These are phyloP conservation scores for Geosmithia putterillii DNA, from an alignment of 2,329 filamentous ascomycete genomes.

Conservation along the genomic window DNA sequence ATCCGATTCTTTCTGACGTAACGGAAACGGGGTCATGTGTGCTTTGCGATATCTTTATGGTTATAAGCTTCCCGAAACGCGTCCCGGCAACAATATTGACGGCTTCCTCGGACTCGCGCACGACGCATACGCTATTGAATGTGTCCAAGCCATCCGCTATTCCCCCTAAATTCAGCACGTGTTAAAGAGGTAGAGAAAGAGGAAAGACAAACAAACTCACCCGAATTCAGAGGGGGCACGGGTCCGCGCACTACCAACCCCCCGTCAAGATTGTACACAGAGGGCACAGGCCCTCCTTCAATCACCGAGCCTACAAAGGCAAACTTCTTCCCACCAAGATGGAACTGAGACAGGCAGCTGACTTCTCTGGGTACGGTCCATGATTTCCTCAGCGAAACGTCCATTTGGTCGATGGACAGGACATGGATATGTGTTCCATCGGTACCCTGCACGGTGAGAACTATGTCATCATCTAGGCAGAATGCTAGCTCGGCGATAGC, in stretches of 20 bases:
- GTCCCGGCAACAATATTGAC: conserved; percentile 31
- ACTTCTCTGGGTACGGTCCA: conserved; percentile 32
- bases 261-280: conserved; percentile 15
- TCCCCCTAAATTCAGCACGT: neutral
- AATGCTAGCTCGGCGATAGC: conserved; percentile 28
- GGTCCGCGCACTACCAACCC: neutral
- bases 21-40: conserved; percentile 12
- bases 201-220: neutral
- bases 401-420: conserved; percentile 20
- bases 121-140: conserved; percentile 30
- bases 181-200: neutral
- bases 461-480: conserved; percentile 22
- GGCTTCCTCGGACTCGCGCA: conserved; percentile 13
- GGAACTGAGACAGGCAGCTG: conserved; percentile 29
- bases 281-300: conserved; percentile 19
- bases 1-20: conserved; percentile 18
- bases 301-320: conserved; percentile 21
- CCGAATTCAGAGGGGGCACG: neutral
- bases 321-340: neutral
- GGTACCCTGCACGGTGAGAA: conserved; percentile 26
- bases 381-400: conserved; percentile 13
- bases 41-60: conserved; percentile 9
- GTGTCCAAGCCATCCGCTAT: conserved; percentile 17
- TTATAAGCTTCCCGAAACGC: conserved; percentile 38
- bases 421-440: conserved; percentile 24